Evolutionary conservation across 148 eudicot species (phyloP).

Genomic region (Vaccinium corymbosum): DNA sequence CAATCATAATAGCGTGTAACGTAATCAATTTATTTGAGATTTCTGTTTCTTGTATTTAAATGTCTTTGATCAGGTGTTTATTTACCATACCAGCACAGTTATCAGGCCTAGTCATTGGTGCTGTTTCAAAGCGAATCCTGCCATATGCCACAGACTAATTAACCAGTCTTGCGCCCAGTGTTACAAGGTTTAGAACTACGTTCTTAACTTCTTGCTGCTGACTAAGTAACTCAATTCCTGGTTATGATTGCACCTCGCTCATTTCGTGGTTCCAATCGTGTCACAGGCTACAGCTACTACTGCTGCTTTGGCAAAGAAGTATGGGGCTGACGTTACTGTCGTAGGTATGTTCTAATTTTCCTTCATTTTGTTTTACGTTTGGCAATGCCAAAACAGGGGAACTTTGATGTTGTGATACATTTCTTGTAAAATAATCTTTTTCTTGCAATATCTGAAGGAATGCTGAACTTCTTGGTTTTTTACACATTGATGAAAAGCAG

Average conservation of each 20-base stretch:
- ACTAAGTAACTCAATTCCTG: not conserved
- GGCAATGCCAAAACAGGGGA: too few relatives aligned
- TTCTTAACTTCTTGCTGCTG: not conserved
- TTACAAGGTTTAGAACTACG: not conserved
- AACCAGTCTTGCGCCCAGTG: not conserved
- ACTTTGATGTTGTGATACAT: too few relatives aligned
- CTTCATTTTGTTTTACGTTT: not conserved
- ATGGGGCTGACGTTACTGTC: constrained; percentile 89
- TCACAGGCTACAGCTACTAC: constrained; percentile 79
- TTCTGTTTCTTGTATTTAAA: too few relatives aligned
- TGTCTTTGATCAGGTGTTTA: too few relatives aligned
- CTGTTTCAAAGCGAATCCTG: not conserved
- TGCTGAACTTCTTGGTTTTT: too few relatives aligned
- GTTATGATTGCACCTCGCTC: constrained; percentile 5
- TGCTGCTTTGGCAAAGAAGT: constrained; percentile 91
- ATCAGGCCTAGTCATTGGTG: not conserved
- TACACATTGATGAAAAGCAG: too few relatives aligned
- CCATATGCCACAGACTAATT: not conserved
- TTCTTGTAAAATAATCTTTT: constrained; percentile 7
- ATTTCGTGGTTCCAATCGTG: constrained; percentile 9
- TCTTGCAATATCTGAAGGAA: constrained; percentile 11
- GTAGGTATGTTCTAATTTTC: constrained; percentile 53
- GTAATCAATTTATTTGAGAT: too few relatives aligned
- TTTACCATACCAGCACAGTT: too few relatives aligned
- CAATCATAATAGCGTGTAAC: too few relatives aligned